A percentile compares a stretch with the other conserved stretches of the same genome.
Evolutionary conservation across 495 filamentous ascomycete species (phyloP).

Genomic region (Penicillium odoratum): DNA sequence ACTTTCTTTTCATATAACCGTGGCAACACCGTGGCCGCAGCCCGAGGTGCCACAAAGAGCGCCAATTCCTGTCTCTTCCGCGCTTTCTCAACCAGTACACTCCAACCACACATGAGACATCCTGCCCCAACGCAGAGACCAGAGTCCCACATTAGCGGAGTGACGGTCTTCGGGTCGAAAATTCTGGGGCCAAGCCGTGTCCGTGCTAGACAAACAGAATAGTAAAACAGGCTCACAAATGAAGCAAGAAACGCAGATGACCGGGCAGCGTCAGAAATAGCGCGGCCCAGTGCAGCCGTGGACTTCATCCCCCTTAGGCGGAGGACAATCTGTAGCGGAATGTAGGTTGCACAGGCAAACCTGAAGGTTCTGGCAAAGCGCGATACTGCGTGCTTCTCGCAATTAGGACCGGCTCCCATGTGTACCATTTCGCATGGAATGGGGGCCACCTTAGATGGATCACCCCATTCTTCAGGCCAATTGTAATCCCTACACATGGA

Average conservation of each 20-base stretch:
- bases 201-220: conserved; percentile 80
- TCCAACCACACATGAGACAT: conserved; percentile 82
- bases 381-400: conserved; percentile 73
- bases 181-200: conserved; percentile 76
- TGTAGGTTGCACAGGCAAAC: conserved; percentile 76
- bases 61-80: conserved; percentile 74
- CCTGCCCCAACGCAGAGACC: conserved; percentile 75
- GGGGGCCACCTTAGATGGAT: conserved; percentile 70
- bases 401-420: conserved; percentile 73
- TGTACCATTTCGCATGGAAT: conserved; percentile 90
- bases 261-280: conserved; percentile 61
- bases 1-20: conserved; percentile 67
- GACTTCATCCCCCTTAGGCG: conserved; percentile 55
- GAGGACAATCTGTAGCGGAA: conserved; percentile 74
- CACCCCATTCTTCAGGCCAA: conserved; percentile 71
- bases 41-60: conserved; percentile 83
- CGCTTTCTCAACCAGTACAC: conserved; percentile 71
- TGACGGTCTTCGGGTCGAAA: conserved; percentile 53
- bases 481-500: conserved; percentile 74
- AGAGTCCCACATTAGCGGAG: conserved; percentile 60
- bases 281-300: conserved; percentile 38
- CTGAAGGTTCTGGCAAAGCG: conserved; percentile 72
- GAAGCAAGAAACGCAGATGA: conserved; percentile 82
- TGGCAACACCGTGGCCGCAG: conserved; percentile 74
- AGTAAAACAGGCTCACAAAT: conserved; percentile 84